Conservation (phyloP, 2,329 filamentous ascomycete species). For the Neoscytalidium dimidiatum region DNA sequence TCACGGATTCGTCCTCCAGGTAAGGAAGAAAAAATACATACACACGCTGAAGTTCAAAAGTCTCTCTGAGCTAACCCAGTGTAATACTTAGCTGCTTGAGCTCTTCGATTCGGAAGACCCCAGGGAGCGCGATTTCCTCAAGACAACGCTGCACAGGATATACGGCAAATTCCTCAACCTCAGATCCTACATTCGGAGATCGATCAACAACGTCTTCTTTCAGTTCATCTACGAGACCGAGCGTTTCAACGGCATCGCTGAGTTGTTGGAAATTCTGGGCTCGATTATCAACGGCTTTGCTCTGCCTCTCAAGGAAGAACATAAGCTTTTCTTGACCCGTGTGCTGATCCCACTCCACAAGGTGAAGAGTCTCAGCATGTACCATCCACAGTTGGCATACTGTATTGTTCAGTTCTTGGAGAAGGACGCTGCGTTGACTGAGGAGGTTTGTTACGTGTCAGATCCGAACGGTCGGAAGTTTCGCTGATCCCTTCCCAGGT, state of each 20-base stretch:
- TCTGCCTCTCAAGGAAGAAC: constrained; percentile 93
- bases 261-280: constrained; percentile 92
- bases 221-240: constrained; percentile 99
- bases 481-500: constrained; percentile 58
- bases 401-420: constrained; percentile 99
- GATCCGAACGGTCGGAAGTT: background rate
- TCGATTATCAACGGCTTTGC: constrained; percentile 99
- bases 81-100: constrained; percentile 71
- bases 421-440: constrained; percentile 94
- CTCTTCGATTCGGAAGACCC: constrained; percentile 98
- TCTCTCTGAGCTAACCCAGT: constrained; percentile 23
- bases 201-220: constrained; percentile 99
- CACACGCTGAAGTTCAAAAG: background rate
- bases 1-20: constrained; percentile 90
- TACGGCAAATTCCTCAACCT: constrained; percentile 99
- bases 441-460: constrained; percentile 68
- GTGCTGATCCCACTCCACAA: constrained; percentile 95
- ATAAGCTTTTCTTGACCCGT: constrained; percentile 95
- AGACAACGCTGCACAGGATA: constrained; percentile 96
- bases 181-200: constrained; percentile 93
- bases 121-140: constrained; percentile 92
- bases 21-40: constrained; percentile 36
- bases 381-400: constrained; percentile 96
- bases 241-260: constrained; percentile 96
- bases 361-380: constrained; percentile 99